Evolutionary conservation across 2,329 filamentous ascomycete species (phyloP).

Genomic region (Keithomyces neogunnii): DNA sequence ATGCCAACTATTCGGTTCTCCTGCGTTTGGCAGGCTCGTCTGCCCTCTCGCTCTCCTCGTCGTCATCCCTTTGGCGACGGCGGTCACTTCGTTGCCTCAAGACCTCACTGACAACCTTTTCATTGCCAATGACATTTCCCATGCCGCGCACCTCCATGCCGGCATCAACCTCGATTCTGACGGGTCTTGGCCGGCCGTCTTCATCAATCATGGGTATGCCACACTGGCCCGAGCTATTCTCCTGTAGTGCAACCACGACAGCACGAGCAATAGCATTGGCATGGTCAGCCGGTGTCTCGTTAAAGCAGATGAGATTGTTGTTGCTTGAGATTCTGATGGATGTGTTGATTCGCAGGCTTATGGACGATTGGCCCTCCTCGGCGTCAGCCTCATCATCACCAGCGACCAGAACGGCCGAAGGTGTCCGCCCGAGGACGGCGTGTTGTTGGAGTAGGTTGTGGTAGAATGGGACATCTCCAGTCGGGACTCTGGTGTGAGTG

Average conservation of each 20-base stretch:
- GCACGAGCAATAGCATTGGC: constrained; percentile 35
- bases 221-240: constrained; percentile 28
- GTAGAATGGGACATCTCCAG: background rate
- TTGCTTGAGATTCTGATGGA: constrained; percentile 36
- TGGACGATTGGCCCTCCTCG: constrained; percentile 23
- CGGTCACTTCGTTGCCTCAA: constrained; percentile 13
- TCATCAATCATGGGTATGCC: constrained; percentile 39
- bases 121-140: constrained; percentile 34
- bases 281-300: constrained; percentile 27
- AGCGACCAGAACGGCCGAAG: constrained; percentile 8
- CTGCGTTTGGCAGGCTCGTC: constrained; percentile 7
- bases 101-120: constrained; percentile 19
- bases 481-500: background rate
- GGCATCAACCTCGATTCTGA: constrained; percentile 36
- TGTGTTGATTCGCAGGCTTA: constrained; percentile 39
- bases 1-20: background rate
- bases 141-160: constrained; percentile 35
- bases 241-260: constrained; percentile 35
- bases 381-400: constrained; percentile 11
- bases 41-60: constrained; percentile 10
- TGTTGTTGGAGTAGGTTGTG: background rate
- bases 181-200: constrained; percentile 31
- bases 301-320: constrained; percentile 40
- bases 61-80: constrained; percentile 13
- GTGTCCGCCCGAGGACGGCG: background rate